A percentile compares a stretch with the other conserved stretches of the same genome.
These are phyloP conservation scores for Beauveria varroae DNA, from an alignment of 2,329 filamentous ascomycete species.

Conservation along the genomic window DNA sequence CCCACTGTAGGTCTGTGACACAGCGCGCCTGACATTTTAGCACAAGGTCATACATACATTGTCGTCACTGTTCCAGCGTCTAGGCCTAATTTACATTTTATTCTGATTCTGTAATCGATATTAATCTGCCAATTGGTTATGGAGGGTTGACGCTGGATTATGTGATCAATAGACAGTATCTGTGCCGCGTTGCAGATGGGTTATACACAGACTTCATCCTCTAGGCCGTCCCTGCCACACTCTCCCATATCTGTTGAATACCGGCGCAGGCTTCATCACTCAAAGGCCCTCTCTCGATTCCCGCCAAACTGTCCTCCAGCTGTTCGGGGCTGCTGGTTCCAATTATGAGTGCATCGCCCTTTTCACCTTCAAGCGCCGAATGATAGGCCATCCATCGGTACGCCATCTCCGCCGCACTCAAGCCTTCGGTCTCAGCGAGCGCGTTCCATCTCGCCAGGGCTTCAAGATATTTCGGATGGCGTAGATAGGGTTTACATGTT, in stretches of 20 bases:
- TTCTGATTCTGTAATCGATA: too few species aligned
- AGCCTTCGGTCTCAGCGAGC: conserved; percentile 11
- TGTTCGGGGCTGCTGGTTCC: conserved; percentile 5
- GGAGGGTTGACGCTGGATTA: too few species aligned
- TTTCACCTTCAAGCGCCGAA: background rate
- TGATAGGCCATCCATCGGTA: conserved; percentile 8
- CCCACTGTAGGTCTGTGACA: background rate
- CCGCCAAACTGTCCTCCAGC: background rate
- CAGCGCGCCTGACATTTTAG: too few species aligned
- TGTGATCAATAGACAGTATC: too few species aligned
- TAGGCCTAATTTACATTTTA: too few species aligned
- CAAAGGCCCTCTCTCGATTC: conserved; percentile 10
- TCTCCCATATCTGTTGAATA: conserved; percentile 12
- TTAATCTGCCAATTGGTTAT: too few species aligned
- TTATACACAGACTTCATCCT: background rate
- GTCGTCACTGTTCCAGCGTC: too few species aligned
- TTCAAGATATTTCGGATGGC: conserved; percentile 7
- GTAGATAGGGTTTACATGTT: conserved; percentile 13
- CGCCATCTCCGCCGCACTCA: conserved; percentile 10
- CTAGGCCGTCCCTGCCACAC: background rate
- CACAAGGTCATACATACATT: too few species aligned
- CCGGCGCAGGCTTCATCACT: conserved; percentile 8
- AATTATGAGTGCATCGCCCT: conserved; percentile 1
- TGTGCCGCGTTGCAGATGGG: too few species aligned
- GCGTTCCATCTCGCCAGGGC: conserved; percentile 11